Base-by-base conservation (phyloP, 768 basidiomycete genomes). In the Xerocomus spinulosus region DNA sequence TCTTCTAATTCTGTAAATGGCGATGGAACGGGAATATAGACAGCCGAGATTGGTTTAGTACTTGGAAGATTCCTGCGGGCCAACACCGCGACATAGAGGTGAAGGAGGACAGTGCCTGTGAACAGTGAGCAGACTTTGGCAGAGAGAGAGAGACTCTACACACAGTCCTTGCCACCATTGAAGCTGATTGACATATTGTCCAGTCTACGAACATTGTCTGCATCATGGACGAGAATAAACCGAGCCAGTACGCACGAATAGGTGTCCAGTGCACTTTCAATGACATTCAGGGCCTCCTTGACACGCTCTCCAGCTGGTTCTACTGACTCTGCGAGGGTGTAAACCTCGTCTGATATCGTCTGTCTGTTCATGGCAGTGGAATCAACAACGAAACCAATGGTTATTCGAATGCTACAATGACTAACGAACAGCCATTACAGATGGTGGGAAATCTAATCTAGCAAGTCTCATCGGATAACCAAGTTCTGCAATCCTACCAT, bases 121-220 rank as follows among this genome's bases (percentile, higher is more conserved):
- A 38, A 49, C 46, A 8, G 33, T 57, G 10, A 55, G 44, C 33
- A 26, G 20, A 23, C 32, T 29, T 13, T 9, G 9, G 10, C 28
- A 4, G 23, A 23, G 26, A 26, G 38, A 39, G 25, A 25, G 9
- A 25, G 7, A 20, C n/a, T 13, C 23, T 13, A 73, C 83, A 57
- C 59, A 95, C 96, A 99, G 63, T 99, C 96, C 67, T 99, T 99
- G 44, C 96, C 96, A 9, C 96, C 96, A 56, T 98, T 99, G 72
- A 97, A 99, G 68, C 93, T 96, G 50, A 99, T 75, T 3, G 93
- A 85, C 4, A 93, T 70, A 46, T 76, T 72, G 29, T 85, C 80
- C 59, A 78, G 75, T 42, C 91, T 89, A 65, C 28, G 4, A 14
- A 32, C 14, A 15, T 20, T 35, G 20, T 54, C 38, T 40, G 50